Evolutionary conservation across 2,329 filamentous ascomycete genomes (phyloP).

Genomic region (Aspergillus intermedius): DNA sequence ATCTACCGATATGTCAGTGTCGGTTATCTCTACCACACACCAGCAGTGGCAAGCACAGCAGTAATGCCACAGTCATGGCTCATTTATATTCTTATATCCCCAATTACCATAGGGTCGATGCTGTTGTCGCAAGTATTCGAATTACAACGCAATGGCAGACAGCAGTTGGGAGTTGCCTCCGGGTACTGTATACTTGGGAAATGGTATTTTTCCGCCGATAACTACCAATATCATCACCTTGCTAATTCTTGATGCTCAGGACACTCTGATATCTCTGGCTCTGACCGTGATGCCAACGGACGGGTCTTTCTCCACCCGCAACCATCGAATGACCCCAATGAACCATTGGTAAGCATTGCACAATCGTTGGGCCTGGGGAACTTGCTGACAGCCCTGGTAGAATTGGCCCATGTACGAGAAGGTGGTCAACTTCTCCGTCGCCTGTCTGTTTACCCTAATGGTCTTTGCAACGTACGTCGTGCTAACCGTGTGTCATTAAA

Average conservation of each 20-base stretch:
- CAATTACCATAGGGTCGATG: neutral
- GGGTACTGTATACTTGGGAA: neutral
- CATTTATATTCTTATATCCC: neutral
- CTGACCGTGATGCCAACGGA: neutral
- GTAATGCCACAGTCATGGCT: no score
- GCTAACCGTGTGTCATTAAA: no score
- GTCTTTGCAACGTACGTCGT: slow-evolving; percentile 4
- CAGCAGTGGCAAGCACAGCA: no score
- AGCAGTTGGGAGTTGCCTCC: neutral
- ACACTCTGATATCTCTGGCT: neutral
- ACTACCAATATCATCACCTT: neutral
- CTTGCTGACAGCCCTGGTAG: neutral
- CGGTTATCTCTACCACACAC: neutral
- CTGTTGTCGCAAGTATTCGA: neutral
- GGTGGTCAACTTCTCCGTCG: slow-evolving; percentile 4
- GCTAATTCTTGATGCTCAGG: neutral
- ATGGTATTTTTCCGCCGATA: neutral
- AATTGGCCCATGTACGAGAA: slow-evolving; percentile 9
- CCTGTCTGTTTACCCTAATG: slow-evolving; percentile 9
- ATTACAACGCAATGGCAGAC: neutral
- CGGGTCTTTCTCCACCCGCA: slow-evolving; percentile 7
- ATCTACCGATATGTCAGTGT: neutral
- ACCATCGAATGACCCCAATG: slow-evolving; percentile 18
- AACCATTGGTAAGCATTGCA: slow-evolving; percentile 7
- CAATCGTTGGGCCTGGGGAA: neutral